Evolutionary conservation across 495 filamentous ascomycete species (phyloP).

Genomic region (Hapsidospora chrysogenum): DNA sequence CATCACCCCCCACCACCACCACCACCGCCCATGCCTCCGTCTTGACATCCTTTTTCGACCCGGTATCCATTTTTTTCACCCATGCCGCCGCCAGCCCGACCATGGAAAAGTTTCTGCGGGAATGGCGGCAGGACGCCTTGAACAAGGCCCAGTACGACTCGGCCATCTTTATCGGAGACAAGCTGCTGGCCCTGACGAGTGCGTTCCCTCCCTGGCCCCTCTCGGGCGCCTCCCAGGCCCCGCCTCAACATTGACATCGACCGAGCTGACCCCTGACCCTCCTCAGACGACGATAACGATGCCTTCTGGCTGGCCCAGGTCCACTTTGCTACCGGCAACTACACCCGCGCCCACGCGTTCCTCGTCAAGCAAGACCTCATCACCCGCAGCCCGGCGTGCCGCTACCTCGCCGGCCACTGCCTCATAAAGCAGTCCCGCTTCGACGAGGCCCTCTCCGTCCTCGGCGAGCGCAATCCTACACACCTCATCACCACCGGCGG

Average conservation of each 20-base stretch:
- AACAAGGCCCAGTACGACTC: slow-evolving; percentile 91
- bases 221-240: neutral
- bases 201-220: slow-evolving; percentile 13
- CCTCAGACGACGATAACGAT: slow-evolving; percentile 69
- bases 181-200: slow-evolving; percentile 89
- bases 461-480: slow-evolving; percentile 82
- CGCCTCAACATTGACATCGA: neutral
- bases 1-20: too few species aligned
- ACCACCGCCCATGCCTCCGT: too few species aligned
- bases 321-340: slow-evolving; percentile 87
- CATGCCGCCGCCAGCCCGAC: neutral
- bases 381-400: slow-evolving; percentile 63
- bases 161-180: slow-evolving; percentile 92
- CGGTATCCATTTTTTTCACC: neutral
- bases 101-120: slow-evolving; percentile 84
- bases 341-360: slow-evolving; percentile 71
- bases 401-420: slow-evolving; percentile 85
- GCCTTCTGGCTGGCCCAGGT: slow-evolving; percentile 90
- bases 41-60: neutral
- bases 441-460: slow-evolving; percentile 70
- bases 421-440: slow-evolving; percentile 79
- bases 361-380: slow-evolving; percentile 75
- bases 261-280: neutral
- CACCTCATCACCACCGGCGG: slow-evolving; percentile 48
- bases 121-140: slow-evolving; percentile 83